Base-by-base conservation (phyloP, 129 eudicot genomes). In the Rutidosis leptorrhynchoides region DNA sequence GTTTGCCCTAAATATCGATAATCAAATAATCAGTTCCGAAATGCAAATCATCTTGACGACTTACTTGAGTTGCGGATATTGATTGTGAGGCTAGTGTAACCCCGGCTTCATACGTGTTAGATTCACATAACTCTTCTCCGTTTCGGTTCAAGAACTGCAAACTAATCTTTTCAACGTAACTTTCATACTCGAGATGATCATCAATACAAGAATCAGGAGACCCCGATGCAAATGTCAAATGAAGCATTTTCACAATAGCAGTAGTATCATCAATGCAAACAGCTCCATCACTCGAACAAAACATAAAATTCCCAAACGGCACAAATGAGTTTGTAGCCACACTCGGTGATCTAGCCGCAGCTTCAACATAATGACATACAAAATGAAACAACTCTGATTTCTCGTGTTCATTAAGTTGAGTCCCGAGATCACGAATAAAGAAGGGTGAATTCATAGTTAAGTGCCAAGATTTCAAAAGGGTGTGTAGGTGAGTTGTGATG, bases 251-350 rank as follows among this genome's bases (percentile, higher is more conserved):
- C 11, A 89, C 74, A 15, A 88, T 46, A 54, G 95, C 87, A 24
- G 43, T 21, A 0, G 49, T 76, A 42, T 83, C 83, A 35, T 88
- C 98, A 22, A 93, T 25, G 58, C 98, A 93, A 53, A 93, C 75
- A 0, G 87, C 87, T 4, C 98, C 98, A 3, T 80, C 82, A 16
- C 73, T 76, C 0, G 87, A 79, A 59, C 98, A 93, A 30, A 93
- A 89, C 84, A 88, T 54, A 29, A 81, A 93, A 69, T 80, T 86
- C 40, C 98, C 98, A 65, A 82, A 93, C 5, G 98, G 98, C 76
- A 85, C 82, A 63, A 83, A 86, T 6, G 70, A 68, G 26, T 35
- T n/a, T 4, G 26, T 27, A 26, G 58, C 60, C 19, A 28, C 51
- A 15, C 53, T 58, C 7, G 28, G 74, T 28, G 24, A 72, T 48